A percentile compares a stretch with the other conserved stretches of the same genome.
phyloP scores from a whole-genome alignment of 2,329 filamentous ascomycete genomes.

The Colletotrichum caudatum region DNA sequence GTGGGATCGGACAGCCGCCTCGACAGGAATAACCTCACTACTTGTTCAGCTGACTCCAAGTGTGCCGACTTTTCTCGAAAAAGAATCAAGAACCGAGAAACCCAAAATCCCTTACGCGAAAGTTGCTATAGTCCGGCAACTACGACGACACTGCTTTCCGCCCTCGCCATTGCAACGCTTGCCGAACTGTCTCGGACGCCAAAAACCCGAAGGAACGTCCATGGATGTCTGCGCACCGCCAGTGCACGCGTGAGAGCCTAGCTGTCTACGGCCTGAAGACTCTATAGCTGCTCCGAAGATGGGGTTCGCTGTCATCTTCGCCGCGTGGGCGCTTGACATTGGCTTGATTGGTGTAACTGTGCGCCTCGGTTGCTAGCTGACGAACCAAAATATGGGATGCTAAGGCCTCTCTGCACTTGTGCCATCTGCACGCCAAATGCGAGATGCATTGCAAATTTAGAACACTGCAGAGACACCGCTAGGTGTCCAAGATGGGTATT shows the following conservation, averaged over 20 bases:
- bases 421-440: constrained; percentile 28
- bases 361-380: constrained; percentile 11
- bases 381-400: constrained; percentile 22
- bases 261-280: neutral
- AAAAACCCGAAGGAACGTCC: constrained; percentile 3
- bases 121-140: neutral
- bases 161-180: constrained; percentile 9
- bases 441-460: constrained; percentile 38
- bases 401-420: constrained; percentile 11
- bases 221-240: constrained; percentile 10
- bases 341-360: constrained; percentile 31
- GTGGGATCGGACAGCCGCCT: constrained; percentile 1
- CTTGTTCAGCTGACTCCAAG: constrained; percentile 10
- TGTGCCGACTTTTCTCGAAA: neutral
- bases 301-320: constrained; percentile 7
- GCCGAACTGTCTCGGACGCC: constrained; percentile 15
- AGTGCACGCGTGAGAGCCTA: neutral
- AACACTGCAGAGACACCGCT: constrained; percentile 19
- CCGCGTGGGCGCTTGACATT: constrained; percentile 9
- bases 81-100: neutral
- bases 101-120: neutral
- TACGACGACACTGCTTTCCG: constrained; percentile 3
- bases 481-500: constrained; percentile 17
- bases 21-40: constrained; percentile 24
- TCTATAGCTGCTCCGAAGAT: constrained; percentile 16